Evolutionary conservation across 805 yeast species (phyloP).

Genomic region (Monosporozyma aerobia): DNA sequence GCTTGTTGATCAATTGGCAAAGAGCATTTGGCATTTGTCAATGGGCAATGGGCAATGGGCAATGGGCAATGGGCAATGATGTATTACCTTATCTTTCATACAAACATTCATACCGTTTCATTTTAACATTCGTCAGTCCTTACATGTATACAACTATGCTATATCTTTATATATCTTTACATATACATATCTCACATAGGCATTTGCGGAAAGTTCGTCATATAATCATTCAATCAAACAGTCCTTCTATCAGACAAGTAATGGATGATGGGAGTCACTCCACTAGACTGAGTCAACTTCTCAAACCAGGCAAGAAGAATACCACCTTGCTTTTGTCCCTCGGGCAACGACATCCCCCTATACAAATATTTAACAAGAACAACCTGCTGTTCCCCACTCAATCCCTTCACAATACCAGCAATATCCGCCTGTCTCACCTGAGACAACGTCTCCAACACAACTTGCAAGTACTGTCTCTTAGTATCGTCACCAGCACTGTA

Average conservation of each 20-base stretch:
- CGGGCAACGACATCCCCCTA: constrained; percentile 69
- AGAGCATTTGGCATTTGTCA: no score
- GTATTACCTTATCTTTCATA: no score
- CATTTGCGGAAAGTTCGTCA: neutral
- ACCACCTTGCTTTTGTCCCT: constrained; percentile 82
- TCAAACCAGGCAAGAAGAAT: constrained; percentile 85
- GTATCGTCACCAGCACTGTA: constrained; percentile 59
- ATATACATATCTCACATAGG: no score
- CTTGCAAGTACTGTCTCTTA: constrained; percentile 36
- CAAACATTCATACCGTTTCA: no score
- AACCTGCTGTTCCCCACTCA: constrained; percentile 61
- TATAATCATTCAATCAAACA: constrained; percentile 29
- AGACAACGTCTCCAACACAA: constrained; percentile 64
- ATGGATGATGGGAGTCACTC: constrained; percentile 82
- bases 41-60: no score
- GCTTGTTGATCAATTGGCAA: no score
- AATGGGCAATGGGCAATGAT: no score
- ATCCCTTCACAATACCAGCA: constrained; percentile 45
- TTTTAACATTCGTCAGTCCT: no score
- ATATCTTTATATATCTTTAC: neutral
- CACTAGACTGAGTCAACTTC: constrained; percentile 72
- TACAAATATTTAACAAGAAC: constrained; percentile 75
- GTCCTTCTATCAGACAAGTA: constrained; percentile 80
- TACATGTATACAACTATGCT: no score
- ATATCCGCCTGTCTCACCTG: constrained; percentile 64